A percentile compares a stretch with the other conserved stretches of the same genome.
phyloP scores from a whole-genome alignment of 2,329 filamentous ascomycete species.

The Aureobasidium sp. region DNA sequence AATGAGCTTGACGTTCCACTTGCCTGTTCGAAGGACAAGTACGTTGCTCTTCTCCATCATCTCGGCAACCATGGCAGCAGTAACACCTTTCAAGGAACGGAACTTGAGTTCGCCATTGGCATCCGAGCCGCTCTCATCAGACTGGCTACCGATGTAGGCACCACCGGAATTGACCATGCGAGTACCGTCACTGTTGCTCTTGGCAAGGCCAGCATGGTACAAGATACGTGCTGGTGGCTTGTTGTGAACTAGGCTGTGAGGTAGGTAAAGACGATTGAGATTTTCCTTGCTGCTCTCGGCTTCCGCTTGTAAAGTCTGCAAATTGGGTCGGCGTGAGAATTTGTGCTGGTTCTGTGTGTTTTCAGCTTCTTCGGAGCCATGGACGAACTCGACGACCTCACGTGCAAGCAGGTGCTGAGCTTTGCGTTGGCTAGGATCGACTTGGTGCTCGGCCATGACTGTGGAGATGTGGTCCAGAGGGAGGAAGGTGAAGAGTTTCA shows the following conservation, averaged over 20 bases:
- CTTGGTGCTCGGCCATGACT: constrained; percentile 60
- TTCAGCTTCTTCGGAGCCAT: constrained; percentile 60
- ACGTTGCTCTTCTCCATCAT: constrained; percentile 38
- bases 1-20: constrained; percentile 54
- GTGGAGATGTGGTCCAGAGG: constrained; percentile 60
- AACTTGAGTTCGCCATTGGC: constrained; percentile 50
- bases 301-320: background rate
- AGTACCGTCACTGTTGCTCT: constrained; percentile 26
- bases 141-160: constrained; percentile 26
- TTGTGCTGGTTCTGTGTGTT: constrained; percentile 52
- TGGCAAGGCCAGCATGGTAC: constrained; percentile 27
- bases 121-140: constrained; percentile 36
- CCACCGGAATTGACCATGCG: constrained; percentile 28
- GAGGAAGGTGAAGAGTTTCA: constrained; percentile 88
- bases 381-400: constrained; percentile 74
- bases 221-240: constrained; percentile 26
- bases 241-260: constrained; percentile 23
- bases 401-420: constrained; percentile 79
- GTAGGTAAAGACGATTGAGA: constrained; percentile 18
- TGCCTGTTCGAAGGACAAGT: constrained; percentile 52
- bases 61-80: constrained; percentile 51
- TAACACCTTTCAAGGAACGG: constrained; percentile 55
- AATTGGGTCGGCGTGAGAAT: constrained; percentile 1
- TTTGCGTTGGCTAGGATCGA: constrained; percentile 62
- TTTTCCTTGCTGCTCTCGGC: background rate